phyloP scores from a whole-genome alignment of 2,329 filamentous ascomycete genomes.

The Colletotrichum tropicale region DNA sequence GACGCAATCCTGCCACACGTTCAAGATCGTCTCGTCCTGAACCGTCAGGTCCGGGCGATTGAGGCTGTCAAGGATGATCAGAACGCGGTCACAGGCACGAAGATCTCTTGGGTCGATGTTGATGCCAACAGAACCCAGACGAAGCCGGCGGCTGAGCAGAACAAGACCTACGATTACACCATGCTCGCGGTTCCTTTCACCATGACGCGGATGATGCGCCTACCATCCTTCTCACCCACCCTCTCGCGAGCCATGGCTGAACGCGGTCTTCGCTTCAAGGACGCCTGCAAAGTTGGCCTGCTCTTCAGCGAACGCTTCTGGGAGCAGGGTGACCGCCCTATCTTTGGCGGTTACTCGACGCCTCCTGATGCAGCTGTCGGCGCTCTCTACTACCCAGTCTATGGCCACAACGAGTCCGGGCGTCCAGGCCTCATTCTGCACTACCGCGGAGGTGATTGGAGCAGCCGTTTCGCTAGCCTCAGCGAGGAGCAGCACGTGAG shows the following conservation, averaged over 20 bases:
- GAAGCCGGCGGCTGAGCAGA: conserved; percentile 39
- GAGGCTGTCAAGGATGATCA: conserved; percentile 39
- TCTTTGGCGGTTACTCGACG: conserved; percentile 62
- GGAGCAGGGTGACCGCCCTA: conserved; percentile 48
- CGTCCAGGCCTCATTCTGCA: conserved; percentile 54
- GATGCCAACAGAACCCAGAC: conserved; percentile 55
- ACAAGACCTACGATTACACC: conserved; percentile 62
- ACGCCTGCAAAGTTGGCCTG: conserved; percentile 59
- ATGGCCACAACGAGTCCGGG: conserved; percentile 63
- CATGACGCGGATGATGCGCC: conserved; percentile 55
- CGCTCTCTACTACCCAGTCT: conserved; percentile 65
- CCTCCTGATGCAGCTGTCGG: conserved; percentile 63
- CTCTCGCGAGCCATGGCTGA: conserved; percentile 45
- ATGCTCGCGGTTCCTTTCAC: conserved; percentile 65
- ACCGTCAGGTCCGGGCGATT: conserved; percentile 60
- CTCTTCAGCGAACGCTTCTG: conserved; percentile 66
- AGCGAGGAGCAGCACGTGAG: conserved; percentile 61
- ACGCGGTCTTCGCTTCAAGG: conserved; percentile 35
- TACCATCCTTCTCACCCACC: conserved; percentile 33
- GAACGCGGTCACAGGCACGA: neutral
- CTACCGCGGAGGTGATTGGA: conserved; percentile 36
- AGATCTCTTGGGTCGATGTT: neutral
- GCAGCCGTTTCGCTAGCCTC: conserved; percentile 37
- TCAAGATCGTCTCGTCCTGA: conserved; percentile 58
- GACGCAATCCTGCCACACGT: conserved; percentile 66